phyloP scores from a whole-genome alignment of 768 basidiomycete genomes.

The Auricularia heimuer region DNA sequence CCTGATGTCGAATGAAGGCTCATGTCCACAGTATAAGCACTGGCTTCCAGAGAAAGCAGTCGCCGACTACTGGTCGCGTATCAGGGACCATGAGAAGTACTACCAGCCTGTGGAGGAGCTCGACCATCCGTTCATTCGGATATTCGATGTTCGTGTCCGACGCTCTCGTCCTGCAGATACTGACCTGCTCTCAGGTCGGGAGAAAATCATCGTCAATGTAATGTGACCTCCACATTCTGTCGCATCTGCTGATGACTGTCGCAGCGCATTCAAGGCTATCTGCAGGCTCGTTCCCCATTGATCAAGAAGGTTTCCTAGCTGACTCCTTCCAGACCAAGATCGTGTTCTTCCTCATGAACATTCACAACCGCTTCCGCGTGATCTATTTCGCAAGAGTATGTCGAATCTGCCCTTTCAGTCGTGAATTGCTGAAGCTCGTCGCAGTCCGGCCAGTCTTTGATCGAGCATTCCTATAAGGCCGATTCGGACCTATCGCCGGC shows the following conservation, averaged over 20 bases:
- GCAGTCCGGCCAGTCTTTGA: constrained; percentile 94
- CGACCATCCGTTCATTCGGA: constrained; percentile 88
- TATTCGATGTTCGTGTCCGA: constrained; percentile 60
- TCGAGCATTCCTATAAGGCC: constrained; percentile 98
- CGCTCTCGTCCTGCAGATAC: constrained; percentile 1
- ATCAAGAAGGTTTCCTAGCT: background rate
- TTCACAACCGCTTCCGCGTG: constrained; percentile 84
- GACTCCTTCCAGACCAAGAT: constrained; percentile 60
- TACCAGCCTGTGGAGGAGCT: constrained; percentile 91
- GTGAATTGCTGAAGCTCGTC: background rate
- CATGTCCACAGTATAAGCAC: constrained; percentile 57
- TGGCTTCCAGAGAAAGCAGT: constrained; percentile 93
- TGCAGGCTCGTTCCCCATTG: constrained; percentile 47
- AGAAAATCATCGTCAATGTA: constrained; percentile 92
- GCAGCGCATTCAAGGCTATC: constrained; percentile 78
- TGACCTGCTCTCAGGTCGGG: constrained; percentile 59
- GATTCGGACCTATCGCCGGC: constrained; percentile 93
- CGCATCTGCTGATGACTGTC: no score
- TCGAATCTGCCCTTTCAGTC: constrained; percentile 7
- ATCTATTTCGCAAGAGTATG: constrained; percentile 94
- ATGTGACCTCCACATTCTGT: constrained; percentile 15
- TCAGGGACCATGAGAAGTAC: constrained; percentile 72
- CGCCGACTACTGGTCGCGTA: constrained; percentile 84
- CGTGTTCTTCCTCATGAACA: constrained; percentile 99
- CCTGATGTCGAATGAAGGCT: background rate